Percentiles rank a stretch among this genome's conserved stretches.
Evolutionary conservation across 192 early-diverging fungal genomes (phyloP).

Genomic region (Linnemannia elongata): DNA sequence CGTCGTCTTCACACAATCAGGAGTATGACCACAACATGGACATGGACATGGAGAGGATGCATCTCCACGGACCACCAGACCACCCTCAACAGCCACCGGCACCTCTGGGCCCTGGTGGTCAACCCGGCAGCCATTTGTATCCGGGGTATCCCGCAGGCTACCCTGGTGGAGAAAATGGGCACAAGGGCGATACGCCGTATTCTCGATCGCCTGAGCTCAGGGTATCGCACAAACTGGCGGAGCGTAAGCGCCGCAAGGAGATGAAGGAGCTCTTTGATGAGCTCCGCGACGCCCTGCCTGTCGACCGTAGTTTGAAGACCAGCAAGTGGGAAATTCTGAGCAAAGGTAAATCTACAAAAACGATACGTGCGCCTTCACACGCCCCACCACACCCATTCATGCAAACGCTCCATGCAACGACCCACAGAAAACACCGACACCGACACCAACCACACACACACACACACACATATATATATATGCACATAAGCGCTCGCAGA

Average conservation of each 20-base stretch:
- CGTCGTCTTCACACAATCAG: slow-evolving; percentile 4
- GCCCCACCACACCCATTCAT: background rate
- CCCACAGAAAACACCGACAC: no score
- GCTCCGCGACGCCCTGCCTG: slow-evolving; percentile 81
- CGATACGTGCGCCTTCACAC: background rate
- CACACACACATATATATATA: no score
- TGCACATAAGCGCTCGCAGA: no score
- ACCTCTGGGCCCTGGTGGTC: background rate
- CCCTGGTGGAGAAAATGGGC: slow-evolving; percentile 7
- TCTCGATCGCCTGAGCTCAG: slow-evolving; percentile 84
- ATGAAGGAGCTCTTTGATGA: slow-evolving; percentile 95
- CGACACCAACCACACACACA: no score
- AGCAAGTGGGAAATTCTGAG: slow-evolving; percentile 94
- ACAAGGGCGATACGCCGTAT: slow-evolving; percentile 70
- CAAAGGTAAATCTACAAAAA: slow-evolving; percentile 73
- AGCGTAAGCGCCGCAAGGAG: slow-evolving; percentile 88
- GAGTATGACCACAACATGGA: slow-evolving; percentile 55
- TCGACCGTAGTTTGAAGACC: slow-evolving; percentile 83
- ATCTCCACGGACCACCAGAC: slow-evolving; percentile 31
- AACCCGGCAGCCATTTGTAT: slow-evolving; percentile 18
- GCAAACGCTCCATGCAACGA: background rate
- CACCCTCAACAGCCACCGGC: background rate
- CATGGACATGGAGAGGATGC: slow-evolving; percentile 52
- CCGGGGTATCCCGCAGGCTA: slow-evolving; percentile 48
- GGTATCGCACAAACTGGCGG: slow-evolving; percentile 89